Evolutionary conservation across 148 eudicot genomes (phyloP).

Genomic region (Chenopodium berlandieri): DNA sequence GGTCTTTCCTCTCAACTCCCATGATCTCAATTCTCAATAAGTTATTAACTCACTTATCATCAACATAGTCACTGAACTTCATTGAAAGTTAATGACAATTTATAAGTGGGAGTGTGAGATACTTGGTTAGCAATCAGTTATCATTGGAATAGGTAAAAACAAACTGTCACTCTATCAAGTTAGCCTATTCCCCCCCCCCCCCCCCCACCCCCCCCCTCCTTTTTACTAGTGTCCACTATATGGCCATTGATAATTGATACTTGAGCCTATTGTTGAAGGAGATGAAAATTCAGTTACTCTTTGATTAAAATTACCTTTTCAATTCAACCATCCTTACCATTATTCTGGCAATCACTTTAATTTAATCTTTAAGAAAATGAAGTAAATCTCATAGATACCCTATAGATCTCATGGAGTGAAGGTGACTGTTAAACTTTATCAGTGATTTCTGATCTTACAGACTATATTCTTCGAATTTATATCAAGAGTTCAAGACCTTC

Average conservation of each 20-base stretch:
- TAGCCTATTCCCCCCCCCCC: not conserved
- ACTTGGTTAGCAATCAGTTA: not conserved
- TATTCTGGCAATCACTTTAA: not conserved
- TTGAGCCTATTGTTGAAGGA: not conserved
- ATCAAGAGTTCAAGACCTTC: not conserved
- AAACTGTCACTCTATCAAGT: not conserved
- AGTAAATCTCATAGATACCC: not conserved
- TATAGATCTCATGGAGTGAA: not conserved
- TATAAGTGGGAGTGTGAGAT: not conserved
- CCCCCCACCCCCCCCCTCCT: too few species aligned
- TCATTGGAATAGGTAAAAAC: not conserved
- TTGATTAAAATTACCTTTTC: not conserved
- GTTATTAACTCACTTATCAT: not conserved
- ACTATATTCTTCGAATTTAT: not conserved
- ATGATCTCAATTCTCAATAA: not conserved
- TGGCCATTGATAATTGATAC: not conserved
- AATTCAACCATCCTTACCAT: not conserved
- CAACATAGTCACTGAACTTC: not conserved
- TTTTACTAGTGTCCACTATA: not conserved
- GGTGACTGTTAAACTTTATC: not conserved
- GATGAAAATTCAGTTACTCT: not conserved
- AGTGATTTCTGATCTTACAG: not conserved
- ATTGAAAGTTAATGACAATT: not conserved
- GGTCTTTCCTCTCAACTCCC: not conserved
- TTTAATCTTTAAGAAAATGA: not conserved